Evolutionary conservation across 2,329 filamentous ascomycete species (phyloP).

Genomic region (Clathrospora elynae): DNA sequence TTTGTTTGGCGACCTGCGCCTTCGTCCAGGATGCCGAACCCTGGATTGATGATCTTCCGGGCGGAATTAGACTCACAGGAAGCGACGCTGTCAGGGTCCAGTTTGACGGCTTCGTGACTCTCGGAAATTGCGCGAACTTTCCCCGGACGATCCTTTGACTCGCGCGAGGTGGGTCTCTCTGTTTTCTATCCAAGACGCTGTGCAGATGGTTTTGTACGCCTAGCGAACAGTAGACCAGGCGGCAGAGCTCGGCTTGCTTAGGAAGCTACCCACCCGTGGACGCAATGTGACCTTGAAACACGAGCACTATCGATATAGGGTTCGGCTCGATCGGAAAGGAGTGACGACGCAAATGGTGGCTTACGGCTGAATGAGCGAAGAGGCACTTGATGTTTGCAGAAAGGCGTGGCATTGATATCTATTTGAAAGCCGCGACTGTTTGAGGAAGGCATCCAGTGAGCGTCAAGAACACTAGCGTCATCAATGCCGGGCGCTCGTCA

Average conservation of each 20-base stretch:
- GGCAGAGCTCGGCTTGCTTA: conserved; percentile 22
- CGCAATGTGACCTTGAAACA: conserved; percentile 16
- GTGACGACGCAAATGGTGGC: conserved; percentile 11
- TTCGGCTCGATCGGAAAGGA: conserved; percentile 22
- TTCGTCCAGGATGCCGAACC: conserved; percentile 23
- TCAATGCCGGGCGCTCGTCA: conserved; percentile 10
- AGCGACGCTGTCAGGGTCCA: conserved; percentile 13
- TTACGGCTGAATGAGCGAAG: conserved; percentile 9
- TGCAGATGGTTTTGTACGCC: conserved; percentile 19
- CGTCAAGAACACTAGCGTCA: conserved; percentile 11
- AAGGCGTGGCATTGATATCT: conserved; percentile 11
- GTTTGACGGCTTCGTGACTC: conserved; percentile 7
- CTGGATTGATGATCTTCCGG: conserved; percentile 23
- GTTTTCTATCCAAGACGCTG: conserved; percentile 15
- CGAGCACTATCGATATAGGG: conserved; percentile 19
- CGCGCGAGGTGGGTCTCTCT: conserved; percentile 20
- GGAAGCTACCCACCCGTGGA: conserved; percentile 21
- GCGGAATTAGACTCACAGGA: conserved; percentile 23
- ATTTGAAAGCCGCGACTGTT: conserved; percentile 8
- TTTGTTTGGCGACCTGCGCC: conserved; percentile 14
- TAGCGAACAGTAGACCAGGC: conserved; percentile 18
- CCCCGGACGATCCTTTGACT: not conserved
- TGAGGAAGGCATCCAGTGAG: conserved; percentile 11
- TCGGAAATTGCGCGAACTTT: not conserved
- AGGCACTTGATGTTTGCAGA: conserved; percentile 1